Conservation (phyloP, 2,329 filamentous ascomycete genomes). For the Hymenoscyphus linearis region DNA sequence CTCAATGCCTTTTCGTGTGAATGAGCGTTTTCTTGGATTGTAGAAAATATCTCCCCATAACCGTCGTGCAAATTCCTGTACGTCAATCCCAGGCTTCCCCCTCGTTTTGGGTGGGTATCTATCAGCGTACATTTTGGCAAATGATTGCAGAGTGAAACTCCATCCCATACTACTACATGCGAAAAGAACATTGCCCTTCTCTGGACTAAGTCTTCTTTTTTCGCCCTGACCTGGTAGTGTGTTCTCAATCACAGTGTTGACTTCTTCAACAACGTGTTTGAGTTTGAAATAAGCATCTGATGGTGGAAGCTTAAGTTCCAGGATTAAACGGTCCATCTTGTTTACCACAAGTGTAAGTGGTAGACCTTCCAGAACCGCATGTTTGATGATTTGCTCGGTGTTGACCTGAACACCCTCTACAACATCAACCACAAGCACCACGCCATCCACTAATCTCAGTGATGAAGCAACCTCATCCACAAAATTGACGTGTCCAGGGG, state of each 20-base stretch:
- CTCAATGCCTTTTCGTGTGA: conserved; percentile 82
- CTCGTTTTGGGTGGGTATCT: conserved; percentile 51
- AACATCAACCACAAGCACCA: conserved; percentile 90
- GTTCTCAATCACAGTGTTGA: conserved; percentile 92
- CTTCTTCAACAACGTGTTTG: conserved; percentile 96
- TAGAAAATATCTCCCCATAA: conserved; percentile 97
- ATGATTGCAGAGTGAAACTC: conserved; percentile 93
- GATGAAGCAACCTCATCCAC: conserved; percentile 93
- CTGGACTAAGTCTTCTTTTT: conserved; percentile 77
- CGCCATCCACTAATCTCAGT: conserved; percentile 80
- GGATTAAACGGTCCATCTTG: conserved; percentile 92
- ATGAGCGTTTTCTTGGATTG: conserved; percentile 84
- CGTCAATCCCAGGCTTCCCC: conserved; percentile 59
- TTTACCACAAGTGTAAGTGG: conserved; percentile 89
- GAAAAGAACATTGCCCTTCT: conserved; percentile 98
- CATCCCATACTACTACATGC: conserved; percentile 90
- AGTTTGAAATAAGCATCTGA: conserved; percentile 98
- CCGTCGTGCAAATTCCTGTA: conserved; percentile 74
- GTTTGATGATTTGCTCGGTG: conserved; percentile 94
- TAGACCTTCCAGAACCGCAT: conserved; percentile 84
- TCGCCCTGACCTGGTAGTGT: conserved; percentile 77
- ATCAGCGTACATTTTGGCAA: conserved; percentile 93
- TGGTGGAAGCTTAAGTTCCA: conserved; percentile 90
- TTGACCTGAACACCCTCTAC: conserved; percentile 99
- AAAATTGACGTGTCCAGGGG: conserved; percentile 96